Evolutionary conservation across 2,329 filamentous ascomycete species (phyloP).

Genomic region (Ophiosphaerella herpotricha): DNA sequence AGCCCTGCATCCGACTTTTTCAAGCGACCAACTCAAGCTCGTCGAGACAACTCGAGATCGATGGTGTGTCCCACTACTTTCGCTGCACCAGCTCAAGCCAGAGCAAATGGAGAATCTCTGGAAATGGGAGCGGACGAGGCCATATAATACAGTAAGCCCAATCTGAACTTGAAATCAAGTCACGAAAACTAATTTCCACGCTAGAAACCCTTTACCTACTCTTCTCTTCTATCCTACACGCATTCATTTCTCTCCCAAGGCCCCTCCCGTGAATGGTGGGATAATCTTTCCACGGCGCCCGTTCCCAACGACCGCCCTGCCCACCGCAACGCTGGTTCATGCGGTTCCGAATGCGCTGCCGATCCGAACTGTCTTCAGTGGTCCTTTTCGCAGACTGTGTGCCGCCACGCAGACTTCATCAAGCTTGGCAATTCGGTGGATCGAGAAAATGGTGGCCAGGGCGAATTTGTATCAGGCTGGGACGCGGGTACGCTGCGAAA

Average conservation of each 20-base stretch:
- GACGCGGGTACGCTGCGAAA: constrained; percentile 42
- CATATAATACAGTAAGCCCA: constrained; percentile 35
- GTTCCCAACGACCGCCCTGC: constrained; percentile 42
- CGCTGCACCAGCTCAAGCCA: constrained; percentile 45
- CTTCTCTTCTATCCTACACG: constrained; percentile 44
- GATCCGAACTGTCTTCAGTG: constrained; percentile 43
- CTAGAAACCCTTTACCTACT: constrained; percentile 45
- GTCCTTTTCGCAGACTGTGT: constrained; percentile 45
- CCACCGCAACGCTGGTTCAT: constrained; percentile 38
- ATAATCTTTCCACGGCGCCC: constrained; percentile 39
- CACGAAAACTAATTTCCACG: constrained; percentile 8
- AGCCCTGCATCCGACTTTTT: constrained; percentile 47
- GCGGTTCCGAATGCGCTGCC: constrained; percentile 40
- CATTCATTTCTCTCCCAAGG: constrained; percentile 39
- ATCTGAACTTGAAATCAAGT: neutral
- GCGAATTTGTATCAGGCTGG: constrained; percentile 47
- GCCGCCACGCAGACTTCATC: constrained; percentile 45
- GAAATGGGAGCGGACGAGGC: constrained; percentile 51
- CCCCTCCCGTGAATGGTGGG: constrained; percentile 42
- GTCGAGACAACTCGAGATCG: constrained; percentile 46
- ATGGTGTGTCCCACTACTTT: constrained; percentile 52
- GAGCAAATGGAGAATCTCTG: constrained; percentile 57
- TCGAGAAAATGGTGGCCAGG: constrained; percentile 38
- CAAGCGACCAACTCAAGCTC: constrained; percentile 55
- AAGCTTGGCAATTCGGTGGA: constrained; percentile 42